phyloP scores from a whole-genome alignment of 768 basidiomycete genomes.

The Leucocoprinus leucothites region DNA sequence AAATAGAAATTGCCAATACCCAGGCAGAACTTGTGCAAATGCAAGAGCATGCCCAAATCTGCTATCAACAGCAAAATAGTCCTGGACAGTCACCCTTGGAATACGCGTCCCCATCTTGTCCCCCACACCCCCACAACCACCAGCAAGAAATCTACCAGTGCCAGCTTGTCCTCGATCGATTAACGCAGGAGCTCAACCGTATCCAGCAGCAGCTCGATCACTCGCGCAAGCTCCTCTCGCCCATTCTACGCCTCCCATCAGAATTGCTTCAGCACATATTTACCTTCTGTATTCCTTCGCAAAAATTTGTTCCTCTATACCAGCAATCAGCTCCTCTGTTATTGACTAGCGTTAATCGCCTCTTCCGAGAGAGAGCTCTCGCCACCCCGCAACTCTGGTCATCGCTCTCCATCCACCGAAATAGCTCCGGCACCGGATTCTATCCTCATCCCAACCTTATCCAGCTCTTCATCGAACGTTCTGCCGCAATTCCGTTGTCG shows the following conservation, averaged over 20 bases:
- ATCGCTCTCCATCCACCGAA: slow-evolving; percentile 17
- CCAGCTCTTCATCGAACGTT: slow-evolving; percentile 24
- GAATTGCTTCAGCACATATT: slow-evolving; percentile 10
- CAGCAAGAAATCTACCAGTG: slow-evolving; percentile 3
- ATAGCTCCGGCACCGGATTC: slow-evolving; percentile 8
- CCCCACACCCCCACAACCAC: neutral
- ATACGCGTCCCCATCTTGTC: neutral
- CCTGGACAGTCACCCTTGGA: neutral
- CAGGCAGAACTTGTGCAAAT: slow-evolving; percentile 5
- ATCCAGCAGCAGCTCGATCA: slow-evolving; percentile 12
- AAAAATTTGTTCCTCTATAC: slow-evolving; percentile 9
- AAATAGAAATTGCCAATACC: neutral
- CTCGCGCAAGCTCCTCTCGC: slow-evolving; percentile 12
- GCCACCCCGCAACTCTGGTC: slow-evolving; percentile 20
- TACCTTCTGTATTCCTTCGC: slow-evolving; percentile 11
- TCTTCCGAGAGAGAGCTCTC: slow-evolving; percentile 15
- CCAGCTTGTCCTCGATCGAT: slow-evolving; percentile 1
- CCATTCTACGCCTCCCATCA: slow-evolving; percentile 6
- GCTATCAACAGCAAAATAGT: neutral
- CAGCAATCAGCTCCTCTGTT: slow-evolving; percentile 11
- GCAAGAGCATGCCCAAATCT: neutral
- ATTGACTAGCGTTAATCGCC: slow-evolving; percentile 11
- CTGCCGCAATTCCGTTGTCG: slow-evolving; percentile 21
- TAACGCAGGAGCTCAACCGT: neutral
- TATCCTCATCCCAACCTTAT: slow-evolving; percentile 11